Evolutionary conservation across 2,329 filamentous ascomycete genomes (phyloP).

Genomic region (Arthrobotrys sinensis): DNA sequence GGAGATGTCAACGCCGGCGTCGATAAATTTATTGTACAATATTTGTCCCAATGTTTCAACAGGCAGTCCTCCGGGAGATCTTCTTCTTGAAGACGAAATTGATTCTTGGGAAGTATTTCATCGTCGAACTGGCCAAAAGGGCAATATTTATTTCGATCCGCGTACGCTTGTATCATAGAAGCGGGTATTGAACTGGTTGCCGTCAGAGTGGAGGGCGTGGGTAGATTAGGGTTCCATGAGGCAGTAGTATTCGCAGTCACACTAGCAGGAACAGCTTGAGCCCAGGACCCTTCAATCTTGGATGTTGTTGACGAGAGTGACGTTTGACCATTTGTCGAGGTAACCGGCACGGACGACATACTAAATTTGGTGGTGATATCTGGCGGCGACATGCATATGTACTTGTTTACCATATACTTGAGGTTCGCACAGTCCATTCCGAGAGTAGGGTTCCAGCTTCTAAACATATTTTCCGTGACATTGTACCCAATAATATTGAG

Average conservation of each 20-base stretch:
- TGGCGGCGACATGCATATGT: slow-evolving; percentile 9
- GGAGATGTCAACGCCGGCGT: slow-evolving; percentile 1
- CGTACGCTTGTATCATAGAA: not conserved
- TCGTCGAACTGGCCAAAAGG: not conserved
- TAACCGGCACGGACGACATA: not conserved
- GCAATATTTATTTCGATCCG: not conserved
- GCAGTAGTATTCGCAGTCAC: not conserved
- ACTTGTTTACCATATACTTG: slow-evolving; percentile 5
- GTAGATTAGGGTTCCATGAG: not conserved
- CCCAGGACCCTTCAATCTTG: not conserved
- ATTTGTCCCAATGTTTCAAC: slow-evolving; percentile 7
- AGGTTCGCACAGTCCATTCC: slow-evolving; percentile 1
- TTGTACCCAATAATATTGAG: not conserved
- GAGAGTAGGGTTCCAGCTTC: slow-evolving; percentile 9
- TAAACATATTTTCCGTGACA: not conserved
- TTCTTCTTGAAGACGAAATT: not conserved
- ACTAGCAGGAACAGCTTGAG: not conserved
- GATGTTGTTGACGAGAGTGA: not conserved
- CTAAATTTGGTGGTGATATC: not conserved
- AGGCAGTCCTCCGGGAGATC: not conserved
- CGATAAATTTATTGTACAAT: not conserved
- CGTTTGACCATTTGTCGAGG: no score
- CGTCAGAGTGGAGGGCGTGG: not conserved
- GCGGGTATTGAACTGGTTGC: not conserved
- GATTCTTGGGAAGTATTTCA: not conserved